Conservation (phyloP, 352 stramenopile genomes). For the Pythium aphanidermatum region DNA sequence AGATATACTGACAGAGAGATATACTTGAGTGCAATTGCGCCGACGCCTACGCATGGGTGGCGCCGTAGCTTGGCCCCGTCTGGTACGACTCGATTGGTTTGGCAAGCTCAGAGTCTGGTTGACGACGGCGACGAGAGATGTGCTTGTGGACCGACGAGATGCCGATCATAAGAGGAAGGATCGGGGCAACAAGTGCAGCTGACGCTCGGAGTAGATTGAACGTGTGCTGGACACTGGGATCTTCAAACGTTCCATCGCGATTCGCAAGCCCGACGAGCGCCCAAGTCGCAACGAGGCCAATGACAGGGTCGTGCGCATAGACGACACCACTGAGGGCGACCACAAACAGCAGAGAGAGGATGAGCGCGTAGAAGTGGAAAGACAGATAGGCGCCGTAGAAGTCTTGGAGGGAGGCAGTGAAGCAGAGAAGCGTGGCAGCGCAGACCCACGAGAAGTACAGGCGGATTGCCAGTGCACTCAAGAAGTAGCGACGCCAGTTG, state of each 20-base stretch:
- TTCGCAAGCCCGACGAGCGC: conserved; percentile 37
- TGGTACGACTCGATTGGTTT: conserved; percentile 12
- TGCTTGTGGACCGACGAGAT: not conserved
- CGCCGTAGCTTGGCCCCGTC: conserved; percentile 2
- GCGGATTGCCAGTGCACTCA: conserved; percentile 46
- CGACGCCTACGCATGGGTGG: no score
- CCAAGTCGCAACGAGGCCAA: conserved; percentile 49
- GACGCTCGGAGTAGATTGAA: conserved; percentile 34
- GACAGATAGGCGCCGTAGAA: conserved; percentile 29
- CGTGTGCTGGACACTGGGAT: conserved; percentile 13
- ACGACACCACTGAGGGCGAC: conserved; percentile 34
- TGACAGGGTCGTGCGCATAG: conserved; percentile 42
- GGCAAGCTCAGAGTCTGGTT: conserved; percentile 6
- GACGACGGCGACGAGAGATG: not conserved
- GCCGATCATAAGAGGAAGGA: conserved; percentile 4
- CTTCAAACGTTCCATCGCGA: conserved; percentile 24
- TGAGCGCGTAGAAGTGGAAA: conserved; percentile 31
- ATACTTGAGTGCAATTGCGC: no score
- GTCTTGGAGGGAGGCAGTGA: conserved; percentile 41
- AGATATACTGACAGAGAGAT: no score
- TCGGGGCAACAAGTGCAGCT: conserved; percentile 23
- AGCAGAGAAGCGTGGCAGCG: conserved; percentile 37
- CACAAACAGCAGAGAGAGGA: conserved; percentile 39
- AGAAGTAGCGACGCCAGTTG: conserved; percentile 45
- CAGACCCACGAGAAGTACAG: conserved; percentile 62